Base-by-base conservation (phyloP, 306 rosid genomes). In the Lathyrus sativus region DNA sequence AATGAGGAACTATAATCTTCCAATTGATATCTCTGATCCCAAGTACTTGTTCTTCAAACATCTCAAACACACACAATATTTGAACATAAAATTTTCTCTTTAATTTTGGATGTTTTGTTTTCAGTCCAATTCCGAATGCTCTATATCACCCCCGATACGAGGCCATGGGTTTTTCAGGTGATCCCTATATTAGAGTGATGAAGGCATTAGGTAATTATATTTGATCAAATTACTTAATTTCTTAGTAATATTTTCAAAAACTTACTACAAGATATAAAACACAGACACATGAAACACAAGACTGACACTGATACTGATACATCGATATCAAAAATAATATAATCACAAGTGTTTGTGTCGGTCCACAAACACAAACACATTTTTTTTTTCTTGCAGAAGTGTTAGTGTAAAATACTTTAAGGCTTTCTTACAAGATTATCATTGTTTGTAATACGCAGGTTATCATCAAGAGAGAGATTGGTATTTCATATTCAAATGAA, bases 151-250 rank as follows among this genome's bases (percentile, higher is more conserved):
- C 65, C 0, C 3, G 3, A 3, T 60, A 11, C 42, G 65, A 42
- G 51, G 0, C 9, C 5, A 14, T 10, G 6, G 75, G 70, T 29
- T 31, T 61, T 26, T 51, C 71, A 5, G 0, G 44, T 33, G 80
- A 76, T 17, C 80, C 76, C 6, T 50, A 70, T 41, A 0, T 76
- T 3, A 54, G 76, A 44, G 1, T 24, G 6, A n/a, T n/a, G 10
- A 4, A 9, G 55, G 11, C 43, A 15, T 1, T 4, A 11, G 75
- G 80, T 69, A 51, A 43, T 41, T 41, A 13, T 35, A 7, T 35
- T 35, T 4, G 29, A 37, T 58, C 11, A 55, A 35, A 68, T 19
- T 5, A 14, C 7, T 22, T 26, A 24, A 51, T n/a, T 65, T 42
- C 13, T n/a, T 1, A 11, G 26, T 9, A 18, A 9, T 19, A 1